A percentile compares a stretch with the other conserved stretches of the same genome.
These are phyloP conservation scores for Clitopilus passeckerianus DNA, from an alignment of 768 basidiomycete genomes.

Conservation along the genomic window DNA sequence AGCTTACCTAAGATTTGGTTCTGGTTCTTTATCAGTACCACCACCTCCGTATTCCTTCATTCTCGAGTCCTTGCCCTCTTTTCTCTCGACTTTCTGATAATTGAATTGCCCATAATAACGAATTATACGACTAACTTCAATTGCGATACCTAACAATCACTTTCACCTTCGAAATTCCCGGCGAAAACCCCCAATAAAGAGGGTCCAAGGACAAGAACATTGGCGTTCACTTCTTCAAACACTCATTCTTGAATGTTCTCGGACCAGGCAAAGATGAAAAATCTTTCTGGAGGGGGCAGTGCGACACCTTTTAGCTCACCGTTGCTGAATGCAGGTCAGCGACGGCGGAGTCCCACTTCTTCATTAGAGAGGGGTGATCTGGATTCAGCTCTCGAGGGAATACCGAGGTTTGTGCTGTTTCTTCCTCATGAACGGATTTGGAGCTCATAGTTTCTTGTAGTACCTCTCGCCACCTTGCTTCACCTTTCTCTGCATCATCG, in stretches of 20 bases:
- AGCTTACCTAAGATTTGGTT: slow-evolving; percentile 7
- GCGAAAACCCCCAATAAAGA: slow-evolving; percentile 11
- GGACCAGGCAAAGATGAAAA: not conserved
- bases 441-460: not conserved
- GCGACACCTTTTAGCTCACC: not conserved
- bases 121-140: not conserved
- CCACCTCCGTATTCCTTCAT: slow-evolving; percentile 6
- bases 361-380: slow-evolving; percentile 5
- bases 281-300: not conserved
- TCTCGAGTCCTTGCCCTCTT: slow-evolving; percentile 8
- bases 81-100: slow-evolving; percentile 3
- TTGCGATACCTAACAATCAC: slow-evolving; percentile 9
- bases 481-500: slow-evolving; percentile 11
- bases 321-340: slow-evolving; percentile 3
- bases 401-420: slow-evolving; percentile 8
- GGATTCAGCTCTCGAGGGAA: not conserved
- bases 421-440: not conserved
- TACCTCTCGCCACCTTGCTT: slow-evolving; percentile 11
- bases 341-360: slow-evolving; percentile 1
- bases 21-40: slow-evolving; percentile 16
- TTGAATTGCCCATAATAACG: slow-evolving; percentile 1
- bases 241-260: slow-evolving; percentile 6
- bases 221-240: slow-evolving; percentile 4
- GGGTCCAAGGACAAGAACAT: not conserved
- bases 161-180: not conserved